phyloP scores from a whole-genome alignment of 495 filamentous ascomycete genomes.

The Ramalina intermedia region DNA sequence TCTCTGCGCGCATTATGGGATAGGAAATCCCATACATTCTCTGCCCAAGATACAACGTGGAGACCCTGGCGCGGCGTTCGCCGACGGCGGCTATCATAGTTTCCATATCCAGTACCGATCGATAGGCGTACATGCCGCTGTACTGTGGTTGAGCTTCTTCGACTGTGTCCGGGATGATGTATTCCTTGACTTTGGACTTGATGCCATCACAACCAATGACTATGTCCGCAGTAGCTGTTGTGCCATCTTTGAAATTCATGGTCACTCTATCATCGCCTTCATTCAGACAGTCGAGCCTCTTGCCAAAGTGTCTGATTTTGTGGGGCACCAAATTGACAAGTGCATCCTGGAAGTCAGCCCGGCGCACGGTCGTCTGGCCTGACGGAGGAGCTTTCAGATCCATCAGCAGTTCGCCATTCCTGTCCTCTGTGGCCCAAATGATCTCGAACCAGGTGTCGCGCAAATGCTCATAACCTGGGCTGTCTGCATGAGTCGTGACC shows the following conservation, averaged over 20 bases:
- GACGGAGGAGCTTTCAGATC: not conserved
- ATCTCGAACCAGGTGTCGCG: not conserved
- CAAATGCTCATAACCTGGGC: not conserved
- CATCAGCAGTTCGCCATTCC: no score
- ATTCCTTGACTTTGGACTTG: slow-evolving; percentile 31
- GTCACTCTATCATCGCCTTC: slow-evolving; percentile 22
- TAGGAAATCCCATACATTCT: slow-evolving; percentile 48
- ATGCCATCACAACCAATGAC: slow-evolving; percentile 49
- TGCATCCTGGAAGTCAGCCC: slow-evolving; percentile 35
- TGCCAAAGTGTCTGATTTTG: slow-evolving; percentile 31
- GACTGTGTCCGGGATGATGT: slow-evolving; percentile 25
- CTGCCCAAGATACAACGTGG: slow-evolving; percentile 41
- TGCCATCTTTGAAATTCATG: slow-evolving; percentile 12
- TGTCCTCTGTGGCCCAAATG: no score
- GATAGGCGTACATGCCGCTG: slow-evolving; percentile 40
- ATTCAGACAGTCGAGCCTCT: slow-evolving; percentile 21
- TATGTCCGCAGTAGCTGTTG: slow-evolving; percentile 20
- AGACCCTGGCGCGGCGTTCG: slow-evolving; percentile 34
- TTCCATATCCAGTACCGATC: slow-evolving; percentile 46
- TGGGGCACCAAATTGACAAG: slow-evolving; percentile 31
- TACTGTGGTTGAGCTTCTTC: slow-evolving; percentile 26
- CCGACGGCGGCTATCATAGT: slow-evolving; percentile 38
- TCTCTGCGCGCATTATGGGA: slow-evolving; percentile 47
- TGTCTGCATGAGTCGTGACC: not conserved
- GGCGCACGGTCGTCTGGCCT: slow-evolving; percentile 21